phyloP scores from a whole-genome alignment of 805 yeast species.

The Myxozyma melibiosi region DNA sequence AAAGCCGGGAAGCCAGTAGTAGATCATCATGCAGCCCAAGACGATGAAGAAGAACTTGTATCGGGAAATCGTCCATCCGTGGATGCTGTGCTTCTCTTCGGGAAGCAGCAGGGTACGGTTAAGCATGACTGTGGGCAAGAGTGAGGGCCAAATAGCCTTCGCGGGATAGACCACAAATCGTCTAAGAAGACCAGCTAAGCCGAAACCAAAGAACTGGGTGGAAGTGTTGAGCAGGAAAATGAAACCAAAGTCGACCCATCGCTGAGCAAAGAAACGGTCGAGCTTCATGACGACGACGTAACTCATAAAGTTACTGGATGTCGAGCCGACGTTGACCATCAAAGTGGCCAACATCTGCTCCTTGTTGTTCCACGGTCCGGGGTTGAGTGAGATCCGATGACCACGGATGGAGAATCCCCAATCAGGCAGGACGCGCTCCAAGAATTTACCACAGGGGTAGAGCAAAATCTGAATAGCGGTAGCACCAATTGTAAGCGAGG shows the following conservation, averaged over 20 bases:
- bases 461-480: constrained; percentile 66
- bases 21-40: constrained; percentile 47
- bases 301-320: constrained; percentile 45
- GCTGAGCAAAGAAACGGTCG: constrained; percentile 23
- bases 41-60: constrained; percentile 52
- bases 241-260: constrained; percentile 51
- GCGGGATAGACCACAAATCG: constrained; percentile 47
- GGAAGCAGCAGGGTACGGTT: constrained; percentile 52
- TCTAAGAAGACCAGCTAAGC: constrained; percentile 66
- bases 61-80: constrained; percentile 64
- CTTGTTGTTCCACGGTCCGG: constrained; percentile 61
- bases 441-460: constrained; percentile 56
- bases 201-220: constrained; percentile 66
- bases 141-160: constrained; percentile 59
- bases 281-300: constrained; percentile 42
- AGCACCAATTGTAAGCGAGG: constrained; percentile 58
- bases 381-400: constrained; percentile 50
- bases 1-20: constrained; percentile 65
- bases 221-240: constrained; percentile 56
- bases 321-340: constrained; percentile 34
- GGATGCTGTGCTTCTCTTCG: constrained; percentile 49
- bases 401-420: constrained; percentile 38
- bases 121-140: constrained; percentile 52
- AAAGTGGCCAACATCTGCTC: constrained; percentile 64
- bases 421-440: constrained; percentile 16